These are phyloP conservation scores for Aplosporella prunicola DNA, from an alignment of 2,329 filamentous ascomycete genomes.

Conservation along the genomic window DNA sequence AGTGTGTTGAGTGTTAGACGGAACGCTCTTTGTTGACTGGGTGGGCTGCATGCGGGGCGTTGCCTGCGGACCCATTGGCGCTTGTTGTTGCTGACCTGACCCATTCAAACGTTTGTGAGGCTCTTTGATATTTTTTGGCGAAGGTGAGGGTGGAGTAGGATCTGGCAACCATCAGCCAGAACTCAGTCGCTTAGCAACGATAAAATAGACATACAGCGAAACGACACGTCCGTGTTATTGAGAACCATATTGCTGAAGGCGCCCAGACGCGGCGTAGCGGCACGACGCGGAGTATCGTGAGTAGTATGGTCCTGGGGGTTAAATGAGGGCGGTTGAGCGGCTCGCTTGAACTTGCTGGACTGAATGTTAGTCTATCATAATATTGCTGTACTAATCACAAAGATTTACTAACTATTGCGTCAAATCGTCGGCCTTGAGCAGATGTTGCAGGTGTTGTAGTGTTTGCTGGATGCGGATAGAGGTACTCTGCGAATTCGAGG, in stretches of 20 bases:
- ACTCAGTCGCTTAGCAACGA: too few relatives aligned
- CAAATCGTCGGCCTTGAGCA: conserved; percentile 62
- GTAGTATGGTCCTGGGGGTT: not conserved
- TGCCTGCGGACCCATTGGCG: too few relatives aligned
- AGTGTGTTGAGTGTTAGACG: not conserved
- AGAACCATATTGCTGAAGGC: conserved; percentile 48
- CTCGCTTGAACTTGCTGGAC: conserved; percentile 15
- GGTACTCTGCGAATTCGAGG: conserved; percentile 46
- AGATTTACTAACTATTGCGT: conserved; percentile 52
- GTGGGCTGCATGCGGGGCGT: too few relatives aligned
- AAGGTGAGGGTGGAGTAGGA: conserved; percentile 3
- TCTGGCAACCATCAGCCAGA: not conserved
- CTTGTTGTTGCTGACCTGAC: too few relatives aligned
- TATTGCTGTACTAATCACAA: conserved; percentile 7
- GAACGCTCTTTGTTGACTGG: too few relatives aligned
- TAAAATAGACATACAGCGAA: conserved; percentile 19
- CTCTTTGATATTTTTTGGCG: conserved; percentile 3
- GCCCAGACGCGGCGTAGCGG: conserved; percentile 28
- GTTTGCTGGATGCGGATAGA: conserved; percentile 62
- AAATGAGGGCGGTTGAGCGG: conserved; percentile 23
- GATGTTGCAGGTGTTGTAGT: conserved; percentile 62
- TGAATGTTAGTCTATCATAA: conserved; percentile 1
- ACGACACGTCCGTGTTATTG: conserved; percentile 30
- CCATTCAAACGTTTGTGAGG: too few relatives aligned
- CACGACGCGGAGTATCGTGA: not conserved